These are phyloP conservation scores for Tephrocybe sp. DNA, from an alignment of 768 basidiomycete genomes.

Conservation along the genomic window DNA sequence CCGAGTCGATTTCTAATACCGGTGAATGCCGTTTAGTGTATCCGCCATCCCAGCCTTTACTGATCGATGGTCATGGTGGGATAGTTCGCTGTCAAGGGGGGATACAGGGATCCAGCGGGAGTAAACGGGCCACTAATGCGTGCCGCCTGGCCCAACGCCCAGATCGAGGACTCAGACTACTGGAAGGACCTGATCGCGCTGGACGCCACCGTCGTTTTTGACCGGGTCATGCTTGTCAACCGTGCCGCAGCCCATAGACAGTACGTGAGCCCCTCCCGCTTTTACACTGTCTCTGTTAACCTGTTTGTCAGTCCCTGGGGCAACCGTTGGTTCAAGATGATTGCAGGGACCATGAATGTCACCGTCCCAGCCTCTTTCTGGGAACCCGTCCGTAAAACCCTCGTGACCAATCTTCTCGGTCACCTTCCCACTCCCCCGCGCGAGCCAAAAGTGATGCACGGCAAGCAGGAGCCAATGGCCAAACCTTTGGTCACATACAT, in stretches of 20 bases:
- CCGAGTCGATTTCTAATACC: constrained; percentile 37
- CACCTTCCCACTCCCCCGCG: constrained; percentile 25
- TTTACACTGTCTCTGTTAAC: constrained; percentile 7
- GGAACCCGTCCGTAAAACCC: constrained; percentile 30
- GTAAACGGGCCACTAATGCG: constrained; percentile 67
- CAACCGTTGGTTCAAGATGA: constrained; percentile 34
- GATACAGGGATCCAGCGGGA: constrained; percentile 62
- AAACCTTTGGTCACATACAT: constrained; percentile 54
- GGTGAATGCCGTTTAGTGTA: constrained; percentile 19
- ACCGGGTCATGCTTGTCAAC: constrained; percentile 60
- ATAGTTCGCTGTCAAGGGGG: constrained; percentile 25
- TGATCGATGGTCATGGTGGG: neutral
- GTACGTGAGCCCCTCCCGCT: constrained; percentile 23
- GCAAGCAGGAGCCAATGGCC: neutral
- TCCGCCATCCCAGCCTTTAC: neutral
- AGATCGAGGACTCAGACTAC: constrained; percentile 58
- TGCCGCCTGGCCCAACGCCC: constrained; percentile 57
- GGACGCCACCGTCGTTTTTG: constrained; percentile 56
- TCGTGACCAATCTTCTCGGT: constrained; percentile 32
- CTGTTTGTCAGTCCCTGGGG: constrained; percentile 24
- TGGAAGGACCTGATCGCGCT: constrained; percentile 59
- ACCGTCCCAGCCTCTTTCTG: constrained; percentile 29
- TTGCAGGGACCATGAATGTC: constrained; percentile 32
- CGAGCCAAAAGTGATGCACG: neutral
- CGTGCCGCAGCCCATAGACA: constrained; percentile 59